Base-by-base conservation (phyloP, 768 basidiomycete genomes). In the Naganishia vishniacii region DNA sequence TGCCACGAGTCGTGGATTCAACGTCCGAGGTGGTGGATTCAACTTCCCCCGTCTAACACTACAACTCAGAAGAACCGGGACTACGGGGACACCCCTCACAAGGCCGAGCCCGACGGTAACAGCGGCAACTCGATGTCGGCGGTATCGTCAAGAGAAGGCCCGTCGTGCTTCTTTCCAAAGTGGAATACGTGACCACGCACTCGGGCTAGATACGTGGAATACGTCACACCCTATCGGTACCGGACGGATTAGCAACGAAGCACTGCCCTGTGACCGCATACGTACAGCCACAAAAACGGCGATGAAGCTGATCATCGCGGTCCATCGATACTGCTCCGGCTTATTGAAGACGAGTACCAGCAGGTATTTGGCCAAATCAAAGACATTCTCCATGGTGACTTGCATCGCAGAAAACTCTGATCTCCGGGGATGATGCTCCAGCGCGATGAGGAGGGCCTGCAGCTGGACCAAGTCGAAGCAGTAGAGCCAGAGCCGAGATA, bases 381-480 rank as follows among this genome's bases (percentile, higher is more conserved):
- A 76, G 1, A 68, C 65, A 18, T 70, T 75, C 51, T 73, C 69
- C 20, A 77, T 67, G 5, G 70, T 67, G 18, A 76, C 68, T 47
- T 77, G 76, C 15, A 74, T 65, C 0, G 75, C 71, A 4, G 71
- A 75, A 29, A 76, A 67, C 34, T 68, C 68, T 49, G 76, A 75
- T 18, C 73, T 69, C 12, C 64, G 48, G 0, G 76, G 76, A 63
- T 77, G 73, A 15, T 48, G 56, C 26, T 69, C 62, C 3, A 77
- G 70, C 5, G 71, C 68, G 20, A 72, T 65, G 62, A 76, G 73
- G 1, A 77, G 49, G 47, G 69, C 67, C 61, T 77, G 75, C 13
- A 77, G 67, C 68, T 76, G 76, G 32, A 74, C 70, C 1, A 77
- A 68, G 59, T 77, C 76, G 45, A 76, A 76, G 3, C 73, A 72